Conservation (phyloP, 805 yeast species). For the Candida coleopterorum region DNA sequence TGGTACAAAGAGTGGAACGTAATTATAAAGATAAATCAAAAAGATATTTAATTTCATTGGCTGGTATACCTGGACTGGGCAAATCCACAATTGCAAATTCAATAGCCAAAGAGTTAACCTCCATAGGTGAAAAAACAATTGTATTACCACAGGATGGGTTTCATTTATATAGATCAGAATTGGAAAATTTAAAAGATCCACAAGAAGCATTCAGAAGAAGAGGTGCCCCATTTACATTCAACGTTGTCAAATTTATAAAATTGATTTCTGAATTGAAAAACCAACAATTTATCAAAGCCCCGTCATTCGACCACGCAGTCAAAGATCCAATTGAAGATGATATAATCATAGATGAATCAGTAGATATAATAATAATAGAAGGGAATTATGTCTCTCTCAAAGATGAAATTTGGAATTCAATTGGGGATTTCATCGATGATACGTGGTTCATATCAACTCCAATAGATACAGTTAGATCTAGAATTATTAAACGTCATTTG, state of each 20-base stretch:
- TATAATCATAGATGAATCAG: constrained; percentile 39
- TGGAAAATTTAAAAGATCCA: constrained; percentile 45
- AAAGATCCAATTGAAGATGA: constrained; percentile 67
- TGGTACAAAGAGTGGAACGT: constrained; percentile 2
- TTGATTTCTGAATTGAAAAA: constrained; percentile 17
- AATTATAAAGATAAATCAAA: constrained; percentile 2
- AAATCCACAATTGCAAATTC: constrained; percentile 61
- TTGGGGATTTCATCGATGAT: constrained; percentile 37
- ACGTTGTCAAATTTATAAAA: constrained; percentile 39
- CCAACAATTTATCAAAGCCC: constrained; percentile 31
- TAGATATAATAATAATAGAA: constrained; percentile 62
- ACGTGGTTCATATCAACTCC: constrained; percentile 51
- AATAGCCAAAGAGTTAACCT: constrained; percentile 29
- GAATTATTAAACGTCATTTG: constrained; percentile 68
- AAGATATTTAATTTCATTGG: constrained; percentile 44
- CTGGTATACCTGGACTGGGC: constrained; percentile 86
- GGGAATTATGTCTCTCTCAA: constrained; percentile 67
- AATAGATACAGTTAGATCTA: constrained; percentile 39
- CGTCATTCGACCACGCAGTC: constrained; percentile 71
- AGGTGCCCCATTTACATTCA: constrained; percentile 87
- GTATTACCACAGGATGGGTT: constrained; percentile 39
- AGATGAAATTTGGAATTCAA: constrained; percentile 55
- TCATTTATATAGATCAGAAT: constrained; percentile 30
- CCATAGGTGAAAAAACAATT: constrained; percentile 13
- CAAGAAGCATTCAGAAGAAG: constrained; percentile 56